Evolutionary conservation across 768 basidiomycete species (phyloP).

Genomic region (Serendipita sp.): DNA sequence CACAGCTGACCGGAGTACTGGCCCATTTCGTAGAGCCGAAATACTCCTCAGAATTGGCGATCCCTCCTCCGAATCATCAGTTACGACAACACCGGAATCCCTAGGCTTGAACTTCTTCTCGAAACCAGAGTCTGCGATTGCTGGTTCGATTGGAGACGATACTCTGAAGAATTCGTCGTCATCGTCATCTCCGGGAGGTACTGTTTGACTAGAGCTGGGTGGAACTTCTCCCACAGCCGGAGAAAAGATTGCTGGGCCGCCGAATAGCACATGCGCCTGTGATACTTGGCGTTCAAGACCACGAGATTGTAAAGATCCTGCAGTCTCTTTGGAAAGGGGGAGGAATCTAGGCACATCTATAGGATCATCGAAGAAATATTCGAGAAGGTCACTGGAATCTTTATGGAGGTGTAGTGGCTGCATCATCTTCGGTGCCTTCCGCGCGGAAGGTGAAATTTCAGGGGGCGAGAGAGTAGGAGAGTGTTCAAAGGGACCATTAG

Average conservation of each 20-base stretch:
- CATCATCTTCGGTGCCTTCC: neutral
- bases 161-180: slow-evolving; percentile 5
- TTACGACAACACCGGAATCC: slow-evolving; percentile 2
- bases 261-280: slow-evolving; percentile 2
- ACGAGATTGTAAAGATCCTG: neutral
- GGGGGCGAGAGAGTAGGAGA: neutral
- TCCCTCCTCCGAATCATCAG: neutral
- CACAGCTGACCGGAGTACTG: neutral
- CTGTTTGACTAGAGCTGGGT: neutral
- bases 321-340: neutral
- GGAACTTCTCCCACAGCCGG: neutral
- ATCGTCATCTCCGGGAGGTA: neutral
- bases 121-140: neutral
- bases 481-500: neutral
- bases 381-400: slow-evolving; percentile 1
- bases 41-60: neutral
- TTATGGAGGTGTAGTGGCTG: neutral
- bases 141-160: neutral
- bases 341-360: neutral
- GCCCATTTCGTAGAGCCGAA: neutral
- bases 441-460: neutral
- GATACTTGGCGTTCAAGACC: neutral
- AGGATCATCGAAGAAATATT: neutral
- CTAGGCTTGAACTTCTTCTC: neutral
- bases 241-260: neutral